Percentiles rank a stretch among this genome's conserved stretches.
Evolutionary conservation across 148 eudicot genomes (phyloP).

Genomic region (Drosera capensis): DNA sequence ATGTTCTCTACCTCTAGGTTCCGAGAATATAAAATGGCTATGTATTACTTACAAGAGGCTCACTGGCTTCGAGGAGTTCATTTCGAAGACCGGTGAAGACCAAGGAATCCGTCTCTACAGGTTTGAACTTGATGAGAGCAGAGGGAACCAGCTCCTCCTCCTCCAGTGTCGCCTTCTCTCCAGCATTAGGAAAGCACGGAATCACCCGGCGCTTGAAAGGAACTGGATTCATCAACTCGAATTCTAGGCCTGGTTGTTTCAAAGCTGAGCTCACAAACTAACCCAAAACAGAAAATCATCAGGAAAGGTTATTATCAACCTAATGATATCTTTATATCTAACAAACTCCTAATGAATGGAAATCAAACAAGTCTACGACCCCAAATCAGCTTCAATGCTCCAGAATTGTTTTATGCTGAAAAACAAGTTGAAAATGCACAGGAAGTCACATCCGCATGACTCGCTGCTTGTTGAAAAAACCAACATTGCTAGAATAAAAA

Average conservation of each 20-base stretch:
- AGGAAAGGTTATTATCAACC: background rate
- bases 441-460: too few species aligned
- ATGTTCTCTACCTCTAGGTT: background rate
- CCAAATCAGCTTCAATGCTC: too few species aligned
- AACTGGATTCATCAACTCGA: constrained; percentile 63
- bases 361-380: too few species aligned
- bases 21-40: background rate
- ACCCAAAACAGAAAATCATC: constrained; percentile 1
- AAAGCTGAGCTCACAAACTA: constrained; percentile 65
- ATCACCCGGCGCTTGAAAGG: constrained; percentile 57
- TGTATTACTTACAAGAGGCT: constrained; percentile 32
- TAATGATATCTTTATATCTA: too few species aligned
- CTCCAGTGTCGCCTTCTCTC: constrained; percentile 46
- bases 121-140: constrained; percentile 75
- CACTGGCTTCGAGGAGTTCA: constrained; percentile 73
- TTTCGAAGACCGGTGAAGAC: constrained; percentile 78
- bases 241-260: constrained; percentile 73
- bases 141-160: constrained; percentile 78
- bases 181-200: constrained; percentile 57
- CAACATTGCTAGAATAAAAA: too few species aligned
- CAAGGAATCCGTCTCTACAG: constrained; percentile 55
- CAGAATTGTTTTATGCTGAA: too few species aligned
- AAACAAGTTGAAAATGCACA: too few species aligned
- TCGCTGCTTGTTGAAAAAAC: too few species aligned
- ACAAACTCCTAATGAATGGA: too few species aligned